phyloP scores from a whole-genome alignment of 805 yeast genomes.

The Candida nonsorbophila region DNA sequence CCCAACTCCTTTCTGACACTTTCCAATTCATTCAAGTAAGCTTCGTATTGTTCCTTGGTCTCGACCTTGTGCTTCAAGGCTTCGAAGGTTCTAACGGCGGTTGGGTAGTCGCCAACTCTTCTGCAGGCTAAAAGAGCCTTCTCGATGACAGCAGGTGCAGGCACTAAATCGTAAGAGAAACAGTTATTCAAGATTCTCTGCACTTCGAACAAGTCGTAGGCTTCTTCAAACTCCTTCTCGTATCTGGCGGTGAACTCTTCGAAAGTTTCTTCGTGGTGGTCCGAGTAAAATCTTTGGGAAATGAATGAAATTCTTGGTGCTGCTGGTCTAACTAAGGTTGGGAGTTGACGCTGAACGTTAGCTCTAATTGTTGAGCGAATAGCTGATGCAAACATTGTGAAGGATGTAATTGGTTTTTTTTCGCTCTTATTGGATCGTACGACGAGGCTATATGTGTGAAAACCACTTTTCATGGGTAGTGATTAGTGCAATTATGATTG shows the following conservation, averaged over 20 bases:
- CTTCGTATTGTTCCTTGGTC: constrained; percentile 87
- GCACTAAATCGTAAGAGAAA: constrained; percentile 97
- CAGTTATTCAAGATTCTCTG: constrained; percentile 95
- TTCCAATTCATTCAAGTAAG: constrained; percentile 92
- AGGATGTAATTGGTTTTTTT: background rate
- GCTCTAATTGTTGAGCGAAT: constrained; percentile 39
- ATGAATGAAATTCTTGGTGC: constrained; percentile 22
- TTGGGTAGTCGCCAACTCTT: constrained; percentile 97
- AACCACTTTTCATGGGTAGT: too few species aligned
- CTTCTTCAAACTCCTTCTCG: constrained; percentile 86
- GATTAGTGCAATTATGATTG: too few species aligned
- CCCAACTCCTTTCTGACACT: constrained; percentile 90
- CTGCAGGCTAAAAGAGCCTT: constrained; percentile 96
- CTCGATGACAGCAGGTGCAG: constrained; percentile 94
- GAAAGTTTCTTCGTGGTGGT: constrained; percentile 85
- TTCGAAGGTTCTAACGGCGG: constrained; percentile 97
- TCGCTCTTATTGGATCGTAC: too few species aligned
- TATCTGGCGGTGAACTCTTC: constrained; percentile 90
- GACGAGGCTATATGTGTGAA: too few species aligned
- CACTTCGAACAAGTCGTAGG: constrained; percentile 43
- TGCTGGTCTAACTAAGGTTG: too few species aligned
- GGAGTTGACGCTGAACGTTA: too few species aligned
- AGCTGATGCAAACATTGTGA: constrained; percentile 30
- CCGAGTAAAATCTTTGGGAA: too few species aligned
- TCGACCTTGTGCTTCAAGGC: constrained; percentile 96